Evolutionary conservation across 129 eudicot species (phyloP).

Genomic region (sunflower (Helianthus annuus)): HanXRQr2.0-SUNRISE NC_035437.2:20752106-20752605

Average conservation of each 20-base stretch:
- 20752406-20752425: constrained; percentile 48
- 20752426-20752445: constrained; percentile 73
- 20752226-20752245: constrained; percentile 42
- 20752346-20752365: constrained; percentile 53
- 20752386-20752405: constrained; percentile 62
- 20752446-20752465: constrained; percentile 82
- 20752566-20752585: too few species aligned
- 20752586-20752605: too few species aligned
- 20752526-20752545: constrained; percentile 96
- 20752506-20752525: constrained; percentile 78
- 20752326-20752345: constrained; percentile 40
- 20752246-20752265: constrained; percentile 43
- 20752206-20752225: constrained; percentile 46
- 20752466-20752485: constrained; percentile 86
- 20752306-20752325: constrained; percentile 51
- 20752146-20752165: constrained; percentile 47
- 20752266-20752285: constrained; percentile 45
- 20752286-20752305: constrained; percentile 69
- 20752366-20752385: constrained; percentile 41
- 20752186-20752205: constrained; percentile 48
- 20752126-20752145: constrained; percentile 51
- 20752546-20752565: constrained; percentile 34
- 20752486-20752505: constrained; percentile 77
- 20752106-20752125: constrained; percentile 55
- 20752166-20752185: constrained; percentile 47